A percentile compares a stretch with the other conserved stretches of the same genome.
Evolutionary conservation across 768 basidiomycete genomes (phyloP).

Genomic region (Leccinum disarticulatum): DNA sequence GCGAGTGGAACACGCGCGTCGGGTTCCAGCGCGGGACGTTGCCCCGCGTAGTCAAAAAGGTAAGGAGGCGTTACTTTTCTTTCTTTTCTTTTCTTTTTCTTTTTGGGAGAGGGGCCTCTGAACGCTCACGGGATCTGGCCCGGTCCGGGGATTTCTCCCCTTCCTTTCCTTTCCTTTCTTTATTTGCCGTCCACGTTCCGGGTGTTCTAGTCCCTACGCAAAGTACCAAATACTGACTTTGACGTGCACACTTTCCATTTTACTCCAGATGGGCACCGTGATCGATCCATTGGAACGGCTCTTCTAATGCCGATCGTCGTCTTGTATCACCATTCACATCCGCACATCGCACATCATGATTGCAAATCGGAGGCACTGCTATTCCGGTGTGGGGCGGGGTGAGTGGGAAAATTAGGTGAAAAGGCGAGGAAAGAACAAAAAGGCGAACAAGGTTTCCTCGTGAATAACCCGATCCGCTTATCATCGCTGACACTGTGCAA

Average conservation of each 20-base stretch:
- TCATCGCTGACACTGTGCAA: background rate
- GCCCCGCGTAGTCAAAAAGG: conserved; percentile 88
- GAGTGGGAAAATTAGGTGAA: background rate
- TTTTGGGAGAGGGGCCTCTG: background rate
- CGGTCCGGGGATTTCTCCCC: background rate
- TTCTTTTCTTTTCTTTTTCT: background rate
- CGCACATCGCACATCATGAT: background rate
- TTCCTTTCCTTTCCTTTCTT: background rate
- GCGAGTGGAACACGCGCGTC: conserved; percentile 91
- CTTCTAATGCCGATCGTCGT: conserved; percentile 19
- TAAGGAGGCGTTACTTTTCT: conserved; percentile 19
- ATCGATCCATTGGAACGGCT: conserved; percentile 69
- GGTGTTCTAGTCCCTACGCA: background rate
- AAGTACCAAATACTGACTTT: background rate
- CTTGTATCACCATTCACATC: background rate
- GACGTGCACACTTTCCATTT: conserved; percentile 2
- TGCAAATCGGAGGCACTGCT: background rate
- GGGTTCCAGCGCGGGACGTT: conserved; percentile 82
- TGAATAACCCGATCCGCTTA: background rate
- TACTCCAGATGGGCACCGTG: conserved; percentile 61
- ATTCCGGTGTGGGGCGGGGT: background rate
- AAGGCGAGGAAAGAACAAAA: background rate
- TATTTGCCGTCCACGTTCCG: background rate
- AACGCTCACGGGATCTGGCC: background rate
- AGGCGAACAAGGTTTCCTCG: background rate